Evolutionary conservation across 352 stramenopile species (phyloP).

Genomic region (Pythium chondricola): DNA sequence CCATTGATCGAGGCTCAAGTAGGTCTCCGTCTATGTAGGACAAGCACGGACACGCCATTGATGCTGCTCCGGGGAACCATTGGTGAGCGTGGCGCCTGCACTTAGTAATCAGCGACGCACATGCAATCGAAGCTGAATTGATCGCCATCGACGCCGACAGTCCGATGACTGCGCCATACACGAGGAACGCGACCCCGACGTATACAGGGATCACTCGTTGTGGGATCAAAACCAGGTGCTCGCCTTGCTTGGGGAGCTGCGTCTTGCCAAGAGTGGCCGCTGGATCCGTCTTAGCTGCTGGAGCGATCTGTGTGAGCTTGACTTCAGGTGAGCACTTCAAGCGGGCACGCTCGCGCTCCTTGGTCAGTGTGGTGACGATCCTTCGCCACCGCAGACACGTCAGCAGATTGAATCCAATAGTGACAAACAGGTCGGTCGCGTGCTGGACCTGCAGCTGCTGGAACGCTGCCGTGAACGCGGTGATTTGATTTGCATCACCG

Average conservation of each 20-base stretch:
- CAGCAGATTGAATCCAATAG: conserved; percentile 28
- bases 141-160: too few relatives aligned
- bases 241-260: neutral
- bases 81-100: too few relatives aligned
- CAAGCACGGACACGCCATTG: conserved; percentile 27
- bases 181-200: neutral
- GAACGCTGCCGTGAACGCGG: conserved; percentile 30
- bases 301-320: too few relatives aligned
- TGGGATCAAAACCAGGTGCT: neutral
- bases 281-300: too few relatives aligned
- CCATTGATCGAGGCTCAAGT: conserved; percentile 8
- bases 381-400: conserved; percentile 20
- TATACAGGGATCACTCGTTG: neutral
- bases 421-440: conserved; percentile 16
- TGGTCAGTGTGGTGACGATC: neutral
- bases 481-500: conserved; percentile 22
- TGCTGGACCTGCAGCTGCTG: conserved; percentile 20
- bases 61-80: conserved; percentile 10
- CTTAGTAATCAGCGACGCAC: conserved; percentile 14
- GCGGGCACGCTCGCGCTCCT: neutral
- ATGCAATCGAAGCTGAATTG: neutral
- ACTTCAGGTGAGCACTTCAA: neutral
- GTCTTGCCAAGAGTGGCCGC: neutral
- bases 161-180: neutral
- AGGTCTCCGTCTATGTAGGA: conserved; percentile 25